Evolutionary conservation across 2,329 filamentous ascomycete genomes (phyloP).

Genomic region (Colletotrichum lupini): DNA sequence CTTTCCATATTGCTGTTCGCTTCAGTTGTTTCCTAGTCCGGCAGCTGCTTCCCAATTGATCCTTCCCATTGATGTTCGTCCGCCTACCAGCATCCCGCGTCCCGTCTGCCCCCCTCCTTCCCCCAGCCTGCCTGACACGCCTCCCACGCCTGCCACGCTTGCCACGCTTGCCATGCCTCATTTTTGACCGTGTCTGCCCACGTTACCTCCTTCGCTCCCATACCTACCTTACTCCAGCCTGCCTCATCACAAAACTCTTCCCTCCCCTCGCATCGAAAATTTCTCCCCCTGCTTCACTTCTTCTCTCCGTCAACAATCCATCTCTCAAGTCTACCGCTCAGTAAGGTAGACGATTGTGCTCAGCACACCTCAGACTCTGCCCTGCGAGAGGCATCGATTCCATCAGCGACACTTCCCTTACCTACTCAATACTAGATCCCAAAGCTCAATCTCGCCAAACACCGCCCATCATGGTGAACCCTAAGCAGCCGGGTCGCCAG

Average conservation of each 20-base stretch:
- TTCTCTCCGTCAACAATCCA: not conserved
- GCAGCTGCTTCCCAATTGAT: not conserved
- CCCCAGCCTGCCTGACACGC: not conserved
- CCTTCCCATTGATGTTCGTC: too few relatives aligned
- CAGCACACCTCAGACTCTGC: not conserved
- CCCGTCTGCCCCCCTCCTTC: not conserved
- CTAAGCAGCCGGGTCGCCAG: constrained; percentile 43
- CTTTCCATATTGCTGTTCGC: not conserved
- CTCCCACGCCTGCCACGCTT: not conserved
- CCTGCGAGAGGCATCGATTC: not conserved
- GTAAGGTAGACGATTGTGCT: not conserved
- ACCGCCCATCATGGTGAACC: constrained; percentile 11
- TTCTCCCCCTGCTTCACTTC: not conserved
- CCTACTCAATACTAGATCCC: not conserved
- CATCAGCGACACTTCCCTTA: not conserved
- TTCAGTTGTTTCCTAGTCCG: not conserved
- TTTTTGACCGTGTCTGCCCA: not conserved
- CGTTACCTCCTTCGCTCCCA: not conserved
- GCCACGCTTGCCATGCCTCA: not conserved
- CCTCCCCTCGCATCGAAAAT: not conserved
- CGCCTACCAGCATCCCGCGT: not conserved
- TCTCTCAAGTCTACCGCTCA: not conserved
- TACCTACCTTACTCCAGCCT: too few relatives aligned
- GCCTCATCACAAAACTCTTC: constrained; percentile 12
- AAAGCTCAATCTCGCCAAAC: not conserved